A percentile compares a stretch with the other conserved stretches of the same genome.
These are phyloP conservation scores for Pseudotsuga menziesii DNA, from an alignment of 75 land plant species.

Conservation along the genomic window DNA sequence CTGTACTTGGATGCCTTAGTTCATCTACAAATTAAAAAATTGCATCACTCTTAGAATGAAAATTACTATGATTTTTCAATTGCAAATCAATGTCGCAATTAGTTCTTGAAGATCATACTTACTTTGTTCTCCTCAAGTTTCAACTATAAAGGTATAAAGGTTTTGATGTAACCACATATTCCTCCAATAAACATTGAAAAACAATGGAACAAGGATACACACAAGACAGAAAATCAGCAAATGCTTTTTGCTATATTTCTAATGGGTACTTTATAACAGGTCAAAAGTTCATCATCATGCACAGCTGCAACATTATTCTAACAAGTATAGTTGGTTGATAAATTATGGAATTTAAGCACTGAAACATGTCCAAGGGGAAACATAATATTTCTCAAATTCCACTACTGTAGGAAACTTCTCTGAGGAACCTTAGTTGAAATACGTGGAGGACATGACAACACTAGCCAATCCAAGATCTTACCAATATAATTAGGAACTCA, in stretches of 20 bases:
- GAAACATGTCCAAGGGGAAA: not conserved
- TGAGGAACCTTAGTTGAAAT: not conserved
- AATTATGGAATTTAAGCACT: not conserved
- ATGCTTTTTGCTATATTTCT: too few species aligned
- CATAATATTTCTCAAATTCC: not conserved
- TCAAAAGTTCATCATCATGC: too few species aligned
- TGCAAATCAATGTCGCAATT: not conserved
- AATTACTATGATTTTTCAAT: not conserved
- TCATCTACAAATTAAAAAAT: not conserved
- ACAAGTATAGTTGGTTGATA: not conserved
- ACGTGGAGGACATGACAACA: not conserved
- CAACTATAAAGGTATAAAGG: not conserved
- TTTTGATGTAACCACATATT: not conserved
- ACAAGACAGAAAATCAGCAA: not conserved
- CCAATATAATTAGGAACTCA: not conserved
- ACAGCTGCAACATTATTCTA: not conserved
- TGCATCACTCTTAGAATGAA: not conserved
- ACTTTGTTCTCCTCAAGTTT: not conserved
- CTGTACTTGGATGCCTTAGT: not conserved
- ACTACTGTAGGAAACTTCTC: not conserved
- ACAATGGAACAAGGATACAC: not conserved
- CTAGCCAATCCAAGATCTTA: not conserved
- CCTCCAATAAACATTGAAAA: not conserved
- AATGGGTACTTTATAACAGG: too few species aligned
- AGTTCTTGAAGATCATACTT: not conserved